Percentiles rank a stretch among this genome's conserved stretches.
Conservation (phyloP, 2,329 filamentous ascomycete genomes). For the Alternaria metachromatica region DNA sequence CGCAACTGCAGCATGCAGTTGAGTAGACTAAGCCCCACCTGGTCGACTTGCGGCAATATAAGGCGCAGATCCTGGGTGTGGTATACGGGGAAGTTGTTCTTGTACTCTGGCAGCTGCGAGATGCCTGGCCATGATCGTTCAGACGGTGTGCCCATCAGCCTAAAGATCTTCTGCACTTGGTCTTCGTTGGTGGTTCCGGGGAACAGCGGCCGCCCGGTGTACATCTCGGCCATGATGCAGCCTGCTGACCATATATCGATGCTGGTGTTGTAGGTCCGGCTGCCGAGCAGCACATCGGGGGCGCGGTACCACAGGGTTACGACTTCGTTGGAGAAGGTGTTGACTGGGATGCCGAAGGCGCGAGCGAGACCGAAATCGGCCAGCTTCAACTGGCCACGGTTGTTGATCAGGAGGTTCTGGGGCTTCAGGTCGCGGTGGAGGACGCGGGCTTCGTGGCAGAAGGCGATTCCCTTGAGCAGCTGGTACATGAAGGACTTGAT, state of each 20-base stretch:
- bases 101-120: constrained; percentile 96
- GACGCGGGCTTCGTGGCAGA: constrained; percentile 96
- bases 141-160: constrained; percentile 96
- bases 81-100: constrained; percentile 92
- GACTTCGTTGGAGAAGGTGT: constrained; percentile 97
- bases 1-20: constrained; percentile 90
- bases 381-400: constrained; percentile 86
- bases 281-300: constrained; percentile 91
- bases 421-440: constrained; percentile 95
- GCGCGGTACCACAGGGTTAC: constrained; percentile 98
- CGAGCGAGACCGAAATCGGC: constrained; percentile 94
- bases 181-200: constrained; percentile 98
- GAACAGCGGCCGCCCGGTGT: constrained; percentile 92
- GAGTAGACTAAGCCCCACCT: constrained; percentile 83
- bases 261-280: constrained; percentile 97
- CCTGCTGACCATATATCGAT: constrained; percentile 99
- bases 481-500: constrained; percentile 99
- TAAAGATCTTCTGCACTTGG: constrained; percentile 95
- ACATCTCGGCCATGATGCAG: constrained; percentile 99
- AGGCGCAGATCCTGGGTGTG: constrained; percentile 87
- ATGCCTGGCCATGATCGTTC: constrained; percentile 97
- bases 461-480: constrained; percentile 91
- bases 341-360: constrained; percentile 95
- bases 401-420: constrained; percentile 95
- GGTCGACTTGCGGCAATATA: constrained; percentile 90